Evolutionary conservation across 768 basidiomycete genomes (phyloP).

Genomic region (Suillus subalutaceus): DNA sequence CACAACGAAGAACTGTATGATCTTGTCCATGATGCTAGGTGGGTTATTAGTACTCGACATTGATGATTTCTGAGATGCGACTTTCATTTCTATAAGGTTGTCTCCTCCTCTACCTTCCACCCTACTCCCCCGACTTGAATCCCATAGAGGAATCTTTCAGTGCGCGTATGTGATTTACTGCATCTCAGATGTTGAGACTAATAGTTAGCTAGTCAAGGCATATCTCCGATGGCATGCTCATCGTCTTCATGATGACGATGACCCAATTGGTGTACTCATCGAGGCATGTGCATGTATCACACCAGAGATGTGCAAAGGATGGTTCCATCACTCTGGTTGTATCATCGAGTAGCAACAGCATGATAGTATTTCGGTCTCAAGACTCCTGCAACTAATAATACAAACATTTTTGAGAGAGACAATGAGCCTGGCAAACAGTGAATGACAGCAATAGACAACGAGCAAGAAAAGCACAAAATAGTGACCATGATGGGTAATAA

Average conservation of each 20-base stretch:
- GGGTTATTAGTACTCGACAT: slow-evolving; percentile 2
- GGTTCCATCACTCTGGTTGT: background rate
- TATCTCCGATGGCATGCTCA: slow-evolving; percentile 25
- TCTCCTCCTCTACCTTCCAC: slow-evolving; percentile 33
- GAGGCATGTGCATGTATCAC: slow-evolving; percentile 21
- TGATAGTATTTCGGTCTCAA: too few relatives aligned
- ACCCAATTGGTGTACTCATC: slow-evolving; percentile 13
- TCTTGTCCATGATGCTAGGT: slow-evolving; percentile 29
- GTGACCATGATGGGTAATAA: too few relatives aligned
- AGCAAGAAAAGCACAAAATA: background rate
- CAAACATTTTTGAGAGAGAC: background rate
- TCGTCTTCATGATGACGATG: slow-evolving; percentile 16
- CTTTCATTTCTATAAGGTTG: slow-evolving; percentile 16
- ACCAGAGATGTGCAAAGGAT: slow-evolving; percentile 14
- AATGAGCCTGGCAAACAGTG: too few relatives aligned
- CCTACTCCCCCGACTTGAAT: slow-evolving; percentile 41
- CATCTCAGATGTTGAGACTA: background rate
- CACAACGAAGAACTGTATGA: slow-evolving; percentile 34
- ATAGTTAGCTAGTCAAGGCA: slow-evolving; percentile 25
- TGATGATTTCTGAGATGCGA: background rate
- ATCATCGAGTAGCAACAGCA: background rate
- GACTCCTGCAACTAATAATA: background rate
- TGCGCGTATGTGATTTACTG: slow-evolving; percentile 20
- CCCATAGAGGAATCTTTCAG: slow-evolving; percentile 42
- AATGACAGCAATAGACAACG: background rate